These are phyloP conservation scores for Teratosphaeria viscida DNA, from an alignment of 2,329 filamentous ascomycete genomes.

Conservation along the genomic window DNA sequence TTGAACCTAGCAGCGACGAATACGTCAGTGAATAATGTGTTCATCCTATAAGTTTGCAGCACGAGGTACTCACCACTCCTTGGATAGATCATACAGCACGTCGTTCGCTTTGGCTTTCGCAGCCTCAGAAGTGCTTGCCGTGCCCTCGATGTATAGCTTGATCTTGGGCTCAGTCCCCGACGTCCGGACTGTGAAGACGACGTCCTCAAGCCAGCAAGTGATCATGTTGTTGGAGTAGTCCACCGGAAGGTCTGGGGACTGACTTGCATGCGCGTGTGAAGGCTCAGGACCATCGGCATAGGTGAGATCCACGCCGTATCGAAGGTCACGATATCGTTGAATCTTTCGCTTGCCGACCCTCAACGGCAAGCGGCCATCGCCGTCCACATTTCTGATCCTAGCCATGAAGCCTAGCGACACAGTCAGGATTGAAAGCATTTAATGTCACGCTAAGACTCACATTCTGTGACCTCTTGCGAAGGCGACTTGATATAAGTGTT, in stretches of 20 bases:
- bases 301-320: conserved; percentile 48
- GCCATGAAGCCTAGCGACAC: not conserved
- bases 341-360: conserved; percentile 38
- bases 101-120: conserved; percentile 36
- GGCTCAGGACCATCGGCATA: conserved; percentile 33
- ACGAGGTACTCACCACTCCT: conserved; percentile 34
- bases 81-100: conserved; percentile 36
- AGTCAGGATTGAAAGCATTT: not conserved
- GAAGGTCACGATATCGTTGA: conserved; percentile 51
- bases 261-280: not conserved
- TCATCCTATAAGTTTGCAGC: not conserved
- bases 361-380: not conserved
- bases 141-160: conserved; percentile 47
- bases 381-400: not conserved
- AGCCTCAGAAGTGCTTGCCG: conserved; percentile 29
- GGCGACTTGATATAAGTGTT: conserved; percentile 56
- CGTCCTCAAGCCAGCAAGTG: conserved; percentile 45
- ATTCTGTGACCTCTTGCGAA: conserved; percentile 39
- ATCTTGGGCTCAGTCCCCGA: conserved; percentile 60
- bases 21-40: not conserved
- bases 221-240: conserved; percentile 53
- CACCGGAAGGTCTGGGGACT: conserved; percentile 43
- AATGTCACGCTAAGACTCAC: not conserved
- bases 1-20: not conserved
- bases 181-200: conserved; percentile 7